Conservation (phyloP, 1,284 basidiomycete genomes). For the Ceratobasidium theobromae region DNA sequence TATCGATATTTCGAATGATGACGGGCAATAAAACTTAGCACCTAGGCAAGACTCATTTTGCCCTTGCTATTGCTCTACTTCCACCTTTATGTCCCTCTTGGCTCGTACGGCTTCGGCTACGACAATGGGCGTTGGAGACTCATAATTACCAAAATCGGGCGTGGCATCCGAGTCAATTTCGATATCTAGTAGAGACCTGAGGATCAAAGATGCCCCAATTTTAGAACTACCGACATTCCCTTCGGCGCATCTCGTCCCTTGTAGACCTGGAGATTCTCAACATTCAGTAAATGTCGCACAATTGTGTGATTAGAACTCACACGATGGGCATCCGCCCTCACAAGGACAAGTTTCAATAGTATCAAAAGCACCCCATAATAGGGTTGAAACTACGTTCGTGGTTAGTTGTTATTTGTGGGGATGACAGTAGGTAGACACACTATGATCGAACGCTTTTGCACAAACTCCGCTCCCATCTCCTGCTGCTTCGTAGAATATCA, state of each 20-base stretch:
- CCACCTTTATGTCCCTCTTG: conserved; percentile 54
- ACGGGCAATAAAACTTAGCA: no score
- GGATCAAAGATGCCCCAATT: conserved; percentile 66
- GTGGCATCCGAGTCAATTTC: conserved; percentile 49
- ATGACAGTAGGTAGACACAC: conserved; percentile 45
- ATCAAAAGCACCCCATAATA: conserved; percentile 64
- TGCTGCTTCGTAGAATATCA: conserved; percentile 80
- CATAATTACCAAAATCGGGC: conserved; percentile 37
- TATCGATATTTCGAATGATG: no score
- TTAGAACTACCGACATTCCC: conserved; percentile 69
- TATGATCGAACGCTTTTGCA: conserved; percentile 81
- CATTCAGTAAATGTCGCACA: background rate
- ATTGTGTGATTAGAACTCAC: conserved; percentile 48
- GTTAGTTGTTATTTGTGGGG: conserved; percentile 20
- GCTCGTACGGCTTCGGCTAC: conserved; percentile 54
- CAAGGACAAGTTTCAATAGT: conserved; percentile 71
- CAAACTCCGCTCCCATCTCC: conserved; percentile 73
- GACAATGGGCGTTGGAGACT: conserved; percentile 56
- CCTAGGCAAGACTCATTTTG: background rate
- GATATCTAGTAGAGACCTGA: conserved; percentile 61
- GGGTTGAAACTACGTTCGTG: conserved; percentile 52
- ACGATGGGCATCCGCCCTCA: conserved; percentile 68
- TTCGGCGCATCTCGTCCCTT: conserved; percentile 63
- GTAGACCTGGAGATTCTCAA: conserved; percentile 53
- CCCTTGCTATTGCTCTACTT: conserved; percentile 41